Conservation (phyloP, 2,329 filamentous ascomycete genomes). For the Purpureocillium takamizusanense region DNA sequence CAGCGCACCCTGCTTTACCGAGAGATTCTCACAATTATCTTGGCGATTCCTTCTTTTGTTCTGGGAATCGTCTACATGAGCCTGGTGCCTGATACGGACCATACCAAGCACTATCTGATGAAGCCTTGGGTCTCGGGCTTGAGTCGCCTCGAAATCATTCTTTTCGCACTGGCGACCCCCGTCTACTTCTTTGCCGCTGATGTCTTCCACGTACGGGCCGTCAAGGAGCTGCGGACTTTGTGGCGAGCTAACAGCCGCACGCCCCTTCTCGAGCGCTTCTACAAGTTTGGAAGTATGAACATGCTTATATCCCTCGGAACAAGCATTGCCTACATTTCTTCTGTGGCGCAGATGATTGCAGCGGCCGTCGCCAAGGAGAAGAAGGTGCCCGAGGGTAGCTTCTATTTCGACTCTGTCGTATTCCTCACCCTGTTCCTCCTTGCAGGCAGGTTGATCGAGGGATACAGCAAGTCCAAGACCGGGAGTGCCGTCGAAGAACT, state of each 20-base stretch:
- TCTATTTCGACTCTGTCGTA: slow-evolving; percentile 89
- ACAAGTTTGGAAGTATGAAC: slow-evolving; percentile 96
- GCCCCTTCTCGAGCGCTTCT: slow-evolving; percentile 67
- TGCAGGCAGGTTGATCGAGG: slow-evolving; percentile 64
- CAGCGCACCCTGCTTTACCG: slow-evolving; percentile 59
- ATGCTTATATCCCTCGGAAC: slow-evolving; percentile 86
- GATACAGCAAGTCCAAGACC: slow-evolving; percentile 85
- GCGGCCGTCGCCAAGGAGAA: slow-evolving; percentile 37
- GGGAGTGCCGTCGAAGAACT: slow-evolving; percentile 78
- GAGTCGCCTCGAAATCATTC: slow-evolving; percentile 66
- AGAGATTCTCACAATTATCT: slow-evolving; percentile 57
- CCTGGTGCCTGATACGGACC: slow-evolving; percentile 52
- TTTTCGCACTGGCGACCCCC: slow-evolving; percentile 75
- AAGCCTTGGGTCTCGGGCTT: slow-evolving; percentile 62
- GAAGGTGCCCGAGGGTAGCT: slow-evolving; percentile 34
- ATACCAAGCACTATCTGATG: slow-evolving; percentile 58
- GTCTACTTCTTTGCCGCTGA: slow-evolving; percentile 84
- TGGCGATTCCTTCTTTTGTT: slow-evolving; percentile 75
- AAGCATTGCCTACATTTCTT: slow-evolving; percentile 78
- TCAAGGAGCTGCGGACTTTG: slow-evolving; percentile 69
- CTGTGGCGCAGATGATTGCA: slow-evolving; percentile 66
- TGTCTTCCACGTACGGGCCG: slow-evolving; percentile 68
- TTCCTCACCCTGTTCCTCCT: slow-evolving; percentile 87
- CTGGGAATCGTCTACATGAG: slow-evolving; percentile 91
- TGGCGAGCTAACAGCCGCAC: slow-evolving; percentile 71